Base-by-base conservation (phyloP, 768 basidiomycete genomes). In the Leccinum boreale region DNA sequence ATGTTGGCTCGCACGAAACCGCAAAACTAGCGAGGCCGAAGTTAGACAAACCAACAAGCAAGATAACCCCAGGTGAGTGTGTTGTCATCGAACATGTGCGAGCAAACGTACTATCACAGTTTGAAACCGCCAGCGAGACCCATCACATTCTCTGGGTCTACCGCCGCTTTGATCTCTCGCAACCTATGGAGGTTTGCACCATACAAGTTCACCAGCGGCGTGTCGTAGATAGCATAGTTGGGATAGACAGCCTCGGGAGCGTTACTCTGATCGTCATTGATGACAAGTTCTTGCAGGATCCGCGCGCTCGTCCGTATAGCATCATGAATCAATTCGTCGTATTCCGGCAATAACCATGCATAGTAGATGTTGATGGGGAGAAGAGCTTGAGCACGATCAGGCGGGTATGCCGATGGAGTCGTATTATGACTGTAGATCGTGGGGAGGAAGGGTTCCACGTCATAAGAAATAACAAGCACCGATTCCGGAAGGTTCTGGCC, bases 341-440 rank as follows among this genome's bases (percentile, higher is more conserved):
- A 8, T 23, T 55, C 36, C 4, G 53, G 17, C 2, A 8, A 15
- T 3, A 45, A 0, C 58, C 65, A 65, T 14, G 53, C 56, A 24
- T 28, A 46, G 77, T 80, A 84, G 4, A 78, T 75, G 70, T 81
- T 79, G 48, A 81, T 68, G 0, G 81, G 83, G 10, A 75, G 67
- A 48, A 76, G 67, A 17, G 64, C 66, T 5, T 56, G 65, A 2
- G 65, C 47, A 29, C 81, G 79, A 26, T 61, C 57, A 3, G 78
- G 77, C 6, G 82, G 82, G 65, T 77, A 84, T 1, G 82, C 83
- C 15, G 78, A 74, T 0, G 70, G 46, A 1, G 66, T 66, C 48
- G 65, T 52, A 24, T 65, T 75, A 57, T 80, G 78, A 1, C 67
- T 60, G 57, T 77, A 75, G 56, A 77, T 58, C 39, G 67, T 63